Conservation (phyloP, 169 alveolate genomes). For the Plasmodium vinckei region DNA sequence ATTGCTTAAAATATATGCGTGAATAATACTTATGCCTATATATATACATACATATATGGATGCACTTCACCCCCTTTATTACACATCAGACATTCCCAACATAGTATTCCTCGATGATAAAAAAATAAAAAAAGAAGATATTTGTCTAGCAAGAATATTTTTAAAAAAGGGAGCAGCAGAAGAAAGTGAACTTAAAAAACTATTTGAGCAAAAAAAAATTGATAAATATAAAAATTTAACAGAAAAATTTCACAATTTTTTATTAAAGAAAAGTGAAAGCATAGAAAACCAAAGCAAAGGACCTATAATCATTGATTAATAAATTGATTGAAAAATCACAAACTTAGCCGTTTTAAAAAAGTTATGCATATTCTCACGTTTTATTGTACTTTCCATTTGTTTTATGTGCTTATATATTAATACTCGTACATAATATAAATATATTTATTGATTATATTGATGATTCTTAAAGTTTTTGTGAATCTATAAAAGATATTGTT, state of each 20-base stretch:
- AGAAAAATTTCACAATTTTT: conserved; percentile 43
- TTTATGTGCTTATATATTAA: too few species aligned
- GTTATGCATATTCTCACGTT: too few species aligned
- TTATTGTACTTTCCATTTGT: too few species aligned
- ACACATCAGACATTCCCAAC: conserved; percentile 29
- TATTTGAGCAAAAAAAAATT: conserved; percentile 35
- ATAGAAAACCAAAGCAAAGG: neutral
- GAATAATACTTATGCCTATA: neutral
- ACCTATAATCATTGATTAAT: neutral
- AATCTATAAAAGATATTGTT: neutral
- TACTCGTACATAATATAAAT: too few species aligned
- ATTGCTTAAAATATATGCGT: neutral
- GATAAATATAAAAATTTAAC: conserved; percentile 55
- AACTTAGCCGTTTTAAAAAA: too few species aligned
- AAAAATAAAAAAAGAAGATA: conserved; percentile 55
- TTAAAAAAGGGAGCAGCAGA: conserved; percentile 36
- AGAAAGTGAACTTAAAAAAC: conserved; percentile 64
- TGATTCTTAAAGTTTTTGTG: neutral
- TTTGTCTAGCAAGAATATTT: conserved; percentile 48
- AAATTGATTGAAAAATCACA: too few species aligned
- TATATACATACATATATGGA: neutral
- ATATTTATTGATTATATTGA: neutral
- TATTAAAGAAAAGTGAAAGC: conserved; percentile 26
- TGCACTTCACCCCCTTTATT: neutral
- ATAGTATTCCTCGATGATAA: conserved; percentile 57